Evolutionary conservation across 163 green algal genomes (phyloP).

Genomic region (Chlorella variabilis): DNA sequence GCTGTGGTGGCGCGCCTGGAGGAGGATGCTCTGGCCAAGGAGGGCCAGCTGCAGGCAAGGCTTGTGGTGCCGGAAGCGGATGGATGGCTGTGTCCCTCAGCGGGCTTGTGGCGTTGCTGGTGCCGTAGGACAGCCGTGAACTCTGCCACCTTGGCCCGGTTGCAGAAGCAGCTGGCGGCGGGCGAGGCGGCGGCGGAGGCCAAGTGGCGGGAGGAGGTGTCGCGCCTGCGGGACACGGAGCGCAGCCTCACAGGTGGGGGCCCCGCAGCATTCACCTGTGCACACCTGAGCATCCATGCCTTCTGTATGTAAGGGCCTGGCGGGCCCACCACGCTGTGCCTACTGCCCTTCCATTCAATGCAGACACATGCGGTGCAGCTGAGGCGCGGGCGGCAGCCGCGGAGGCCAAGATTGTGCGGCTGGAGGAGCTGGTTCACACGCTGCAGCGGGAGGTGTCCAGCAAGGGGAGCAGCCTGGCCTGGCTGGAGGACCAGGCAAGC

Average conservation of each 20-base stretch:
- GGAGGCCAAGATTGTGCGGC: constrained; percentile 21
- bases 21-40: constrained; percentile 47
- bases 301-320: neutral
- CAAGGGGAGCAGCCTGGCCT: constrained; percentile 48
- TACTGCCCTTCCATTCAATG: too few relatives aligned
- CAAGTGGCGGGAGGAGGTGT: constrained; percentile 46
- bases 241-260: neutral
- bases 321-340: too few relatives aligned
- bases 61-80: too few relatives aligned
- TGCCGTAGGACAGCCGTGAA: neutral
- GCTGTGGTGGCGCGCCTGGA: constrained; percentile 61
- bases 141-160: constrained; percentile 27
- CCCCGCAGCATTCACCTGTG: too few relatives aligned
- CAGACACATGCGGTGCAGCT: constrained; percentile 31
- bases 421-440: constrained; percentile 41
- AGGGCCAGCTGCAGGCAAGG: constrained; percentile 45
- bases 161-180: constrained; percentile 8
- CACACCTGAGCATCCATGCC: neutral
- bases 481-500: constrained; percentile 54
- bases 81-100: too few relatives aligned
- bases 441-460: constrained; percentile 54
- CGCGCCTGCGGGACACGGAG: constrained; percentile 39
- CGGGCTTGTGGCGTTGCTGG: too few relatives aligned
- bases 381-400: constrained; percentile 33
- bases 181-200: constrained; percentile 21